Evolutionary conservation across 225 moss, liverwort and hornwort genomes (phyloP), one percentile per base, ranked within the genome.

Genomic region (Polytrichum formosum): DNA sequence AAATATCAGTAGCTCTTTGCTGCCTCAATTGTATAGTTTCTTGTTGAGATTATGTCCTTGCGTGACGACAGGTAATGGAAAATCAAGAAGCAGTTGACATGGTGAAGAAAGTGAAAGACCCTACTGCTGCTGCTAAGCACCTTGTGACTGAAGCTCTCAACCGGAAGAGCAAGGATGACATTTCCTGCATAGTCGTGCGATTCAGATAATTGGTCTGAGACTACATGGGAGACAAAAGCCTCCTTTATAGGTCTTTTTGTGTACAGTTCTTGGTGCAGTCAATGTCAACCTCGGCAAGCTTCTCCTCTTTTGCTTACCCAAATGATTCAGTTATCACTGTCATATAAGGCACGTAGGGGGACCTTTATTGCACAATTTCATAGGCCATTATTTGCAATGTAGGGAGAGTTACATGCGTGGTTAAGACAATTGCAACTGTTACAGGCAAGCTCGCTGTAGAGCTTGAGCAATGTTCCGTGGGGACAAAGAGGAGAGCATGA

Each of bases 151-250:
- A 92, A 79, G 96, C 96, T 31, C 87, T 93, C 19, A 86, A 77
- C 65, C 92, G 93, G 66, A 92, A 96, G 76, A 96, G 96, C 89
- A 96, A 96, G 79, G 96, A 96, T 70, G 96, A 96, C 54, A 92
- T 96, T 66, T 96, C 96, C 26, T 96, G 96, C 96, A 93, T 96
- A 82, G 96, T 96, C 59, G 96, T 96, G 70, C 84, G 93, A 61
- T 90, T 96, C 21, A 63, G 64, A 73, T 93, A 84, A 96, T 74
- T 74, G 56, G 66, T 68, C 33, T 46, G 46, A 1, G 37, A 46
- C 46, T 13, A 46, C 46, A 46, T 46, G 46, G 46, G 46, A 13
- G 46, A 46, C 46, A 46, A 21, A 55, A 4, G 46, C 46, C 46
- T 61, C 17, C 28, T 71, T 55, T 21, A 27, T 22, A 56, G 28